These are phyloP conservation scores for Yarrowia galli DNA, from an alignment of 1,139 yeast species.

Conservation along the genomic window DNA sequence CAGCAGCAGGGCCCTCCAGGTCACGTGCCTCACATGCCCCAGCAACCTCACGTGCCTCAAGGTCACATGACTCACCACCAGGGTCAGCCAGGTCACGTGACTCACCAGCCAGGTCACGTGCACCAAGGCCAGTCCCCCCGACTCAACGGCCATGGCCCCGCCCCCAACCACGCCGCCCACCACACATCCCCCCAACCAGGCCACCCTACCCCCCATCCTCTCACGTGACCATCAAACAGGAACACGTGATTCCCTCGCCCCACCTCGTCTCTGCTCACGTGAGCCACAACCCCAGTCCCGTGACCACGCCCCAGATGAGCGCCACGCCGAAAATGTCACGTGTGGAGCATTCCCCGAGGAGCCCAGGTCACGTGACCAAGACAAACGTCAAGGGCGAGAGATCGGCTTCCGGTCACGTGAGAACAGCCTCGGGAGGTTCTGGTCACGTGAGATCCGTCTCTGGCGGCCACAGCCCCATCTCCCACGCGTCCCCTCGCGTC, in stretches of 20 bases:
- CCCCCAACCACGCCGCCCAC: no score
- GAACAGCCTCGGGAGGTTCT: not conserved
- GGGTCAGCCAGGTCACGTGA: conserved; percentile 1
- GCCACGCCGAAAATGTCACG: conserved; percentile 4
- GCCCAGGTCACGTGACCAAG: no score
- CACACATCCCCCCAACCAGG: not conserved
- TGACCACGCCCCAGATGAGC: conserved; percentile 25
- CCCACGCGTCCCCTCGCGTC: not conserved
- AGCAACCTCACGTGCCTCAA: not conserved
- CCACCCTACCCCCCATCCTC: conserved; percentile 1
- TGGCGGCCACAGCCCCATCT: conserved; percentile 1
- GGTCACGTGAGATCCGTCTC: not conserved
- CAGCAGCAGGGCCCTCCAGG: not conserved
- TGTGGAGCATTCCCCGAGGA: not conserved
- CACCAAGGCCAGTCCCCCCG: not conserved
- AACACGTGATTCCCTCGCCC: conserved; percentile 13
- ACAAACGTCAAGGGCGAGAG: not conserved
- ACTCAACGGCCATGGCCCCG: not conserved
- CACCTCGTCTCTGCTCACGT: not conserved
- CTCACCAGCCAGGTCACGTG: not conserved
- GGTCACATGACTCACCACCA: not conserved
- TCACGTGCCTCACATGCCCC: not conserved
- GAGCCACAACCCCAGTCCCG: conserved; percentile 20
- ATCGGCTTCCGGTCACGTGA: not conserved
- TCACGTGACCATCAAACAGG: conserved; percentile 23